Evolutionary conservation across 176 grass and related monocot genomes (phyloP).

Genomic region (Ananas comosus): DNA sequence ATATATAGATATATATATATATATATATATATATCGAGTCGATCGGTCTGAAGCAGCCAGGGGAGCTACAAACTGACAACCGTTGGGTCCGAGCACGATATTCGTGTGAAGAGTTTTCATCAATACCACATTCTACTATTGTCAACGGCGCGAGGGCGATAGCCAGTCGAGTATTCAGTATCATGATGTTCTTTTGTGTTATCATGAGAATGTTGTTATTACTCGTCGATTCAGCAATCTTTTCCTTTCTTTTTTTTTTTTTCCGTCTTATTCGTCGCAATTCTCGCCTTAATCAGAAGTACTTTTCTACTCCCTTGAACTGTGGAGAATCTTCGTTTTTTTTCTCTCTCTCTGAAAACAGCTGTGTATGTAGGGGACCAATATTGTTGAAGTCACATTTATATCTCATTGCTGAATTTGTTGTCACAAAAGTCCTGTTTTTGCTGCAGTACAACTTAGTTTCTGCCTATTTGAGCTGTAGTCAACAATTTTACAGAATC

Average conservation of each 20-base stretch:
- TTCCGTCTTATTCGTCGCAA: neutral
- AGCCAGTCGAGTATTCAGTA: neutral
- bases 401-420: neutral
- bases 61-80: slow-evolving; percentile 13
- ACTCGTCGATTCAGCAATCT: neutral
- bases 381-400: neutral
- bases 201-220: slow-evolving; percentile 8
- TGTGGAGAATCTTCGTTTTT: neutral
- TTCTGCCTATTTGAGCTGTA: slow-evolving; percentile 7
- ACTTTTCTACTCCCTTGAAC: neutral
- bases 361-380: neutral
- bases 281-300: neutral
- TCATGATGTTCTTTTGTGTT: slow-evolving; percentile 2
- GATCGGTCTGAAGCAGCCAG: neutral
- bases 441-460: neutral
- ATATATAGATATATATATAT: neutral
- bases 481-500: neutral
- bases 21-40: neutral
- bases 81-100: neutral
- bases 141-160: neutral
- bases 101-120: slow-evolving; percentile 2
- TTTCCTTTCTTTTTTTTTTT: neutral
- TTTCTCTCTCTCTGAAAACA: neutral
- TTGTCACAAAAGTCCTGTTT: neutral
- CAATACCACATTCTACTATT: neutral